Evolutionary conservation across 2,329 filamentous ascomycete species (phyloP), one percentile per base, ranked within the genome.

Genomic region (Alternaria triticimaculans): DNA sequence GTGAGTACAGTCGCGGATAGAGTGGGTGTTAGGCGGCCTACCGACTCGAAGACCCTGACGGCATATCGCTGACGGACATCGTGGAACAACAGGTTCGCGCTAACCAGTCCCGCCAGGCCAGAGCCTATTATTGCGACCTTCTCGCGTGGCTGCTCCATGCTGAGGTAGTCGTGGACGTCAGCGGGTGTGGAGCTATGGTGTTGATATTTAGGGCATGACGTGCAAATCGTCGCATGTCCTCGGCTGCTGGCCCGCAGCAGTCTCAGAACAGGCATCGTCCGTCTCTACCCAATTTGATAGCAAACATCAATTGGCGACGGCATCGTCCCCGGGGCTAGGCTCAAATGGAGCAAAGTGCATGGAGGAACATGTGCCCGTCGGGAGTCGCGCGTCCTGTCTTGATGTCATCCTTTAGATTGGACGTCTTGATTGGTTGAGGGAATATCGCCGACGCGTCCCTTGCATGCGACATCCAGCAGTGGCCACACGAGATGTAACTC

Each of bases 21-120:
- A 26, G 44, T 53, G 28, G 15, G 23, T 25, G 21, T 18, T 23
- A 46, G 23, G 25, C 21, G 54, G 37, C 21, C 72, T 76, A 84
- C 84, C 68, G 78, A 81, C 71, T 85, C 84, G 46, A 85, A 82
- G 7, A 85, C 63, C 53, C 78, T 77, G 25, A 85, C 83, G 11
- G 77, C 65, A 66, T 81, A 86, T 55, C 82, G 76, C 14, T 76
- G 65, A 60, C 76, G 62, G 2, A 61, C 58, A 71, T 86, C 84
- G 37, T 77, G 74, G 44, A 78, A 72, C 21, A 86, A 76, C 26
- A 86, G 73, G 69, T 84, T 81, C 15, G 82, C 83, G 9, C 79
- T 80, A n/a, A 81, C 79, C 56, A 86, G 73, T 12, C 84, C 84
- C 5, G 84, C 84, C 78, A 86, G 82, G 15, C 84, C 84, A 2